Percentiles rank a stretch among this genome's conserved stretches.
These are phyloP conservation scores for Euphorbia peplus DNA, from an alignment of 345 rosid genomes.

Conservation along the genomic window DNA sequence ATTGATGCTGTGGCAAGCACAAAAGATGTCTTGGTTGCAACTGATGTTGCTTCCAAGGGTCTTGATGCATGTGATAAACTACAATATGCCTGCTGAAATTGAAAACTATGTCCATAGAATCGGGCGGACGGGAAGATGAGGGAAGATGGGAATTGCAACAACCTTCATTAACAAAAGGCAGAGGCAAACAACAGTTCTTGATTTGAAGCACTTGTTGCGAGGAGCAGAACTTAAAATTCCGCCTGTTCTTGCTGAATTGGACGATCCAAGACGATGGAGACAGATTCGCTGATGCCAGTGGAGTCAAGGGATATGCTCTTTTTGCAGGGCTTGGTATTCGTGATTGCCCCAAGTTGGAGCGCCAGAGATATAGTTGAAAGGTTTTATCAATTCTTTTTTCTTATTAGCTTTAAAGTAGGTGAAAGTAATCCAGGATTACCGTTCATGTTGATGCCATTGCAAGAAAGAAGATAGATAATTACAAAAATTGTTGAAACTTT, in stretches of 20 bases:
- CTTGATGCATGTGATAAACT: conserved; percentile 85
- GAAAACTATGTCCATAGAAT: conserved; percentile 93
- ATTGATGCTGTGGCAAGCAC: conserved; percentile 89
- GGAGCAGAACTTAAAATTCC: conserved; percentile 93
- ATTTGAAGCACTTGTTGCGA: conserved; percentile 82
- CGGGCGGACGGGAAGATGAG: conserved; percentile 91
- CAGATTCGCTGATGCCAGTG: conserved; percentile 60
- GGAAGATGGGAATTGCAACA: conserved; percentile 90
- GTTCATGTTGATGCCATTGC: too few species aligned
- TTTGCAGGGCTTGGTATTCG: conserved; percentile 92
- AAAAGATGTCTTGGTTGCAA: conserved; percentile 88
- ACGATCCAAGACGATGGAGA: conserved; percentile 84
- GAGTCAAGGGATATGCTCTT: conserved; percentile 89
- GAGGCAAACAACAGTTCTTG: conserved; percentile 79
- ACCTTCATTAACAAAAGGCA: conserved; percentile 95
- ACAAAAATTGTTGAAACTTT: too few species aligned
- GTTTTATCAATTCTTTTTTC: too few species aligned
- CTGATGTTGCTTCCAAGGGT: conserved; percentile 92
- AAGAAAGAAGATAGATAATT: too few species aligned
- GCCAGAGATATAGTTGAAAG: too few species aligned
- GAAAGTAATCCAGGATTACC: conserved; percentile 33
- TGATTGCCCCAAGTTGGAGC: conserved; percentile 89
- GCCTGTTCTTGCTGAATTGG: conserved; percentile 81
- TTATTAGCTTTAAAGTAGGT: too few species aligned
- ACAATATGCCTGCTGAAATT: conserved; percentile 94